Evolutionary conservation across 2,329 filamentous ascomycete species (phyloP).

Genomic region (Colletotrichum sojae): DNA sequence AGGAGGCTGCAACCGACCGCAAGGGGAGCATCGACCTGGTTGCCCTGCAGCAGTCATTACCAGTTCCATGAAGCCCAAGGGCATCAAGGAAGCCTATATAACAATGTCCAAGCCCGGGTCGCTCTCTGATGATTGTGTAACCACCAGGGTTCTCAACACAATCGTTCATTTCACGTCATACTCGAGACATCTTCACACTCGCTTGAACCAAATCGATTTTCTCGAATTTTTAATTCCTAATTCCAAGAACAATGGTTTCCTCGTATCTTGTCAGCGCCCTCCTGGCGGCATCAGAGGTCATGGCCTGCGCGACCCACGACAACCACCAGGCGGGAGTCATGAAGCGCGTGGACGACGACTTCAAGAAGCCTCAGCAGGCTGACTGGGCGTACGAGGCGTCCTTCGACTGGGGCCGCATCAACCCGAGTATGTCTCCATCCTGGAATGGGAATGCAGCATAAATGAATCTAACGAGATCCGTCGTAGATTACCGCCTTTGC

Average conservation of each 20-base stretch:
- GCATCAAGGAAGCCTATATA: neutral
- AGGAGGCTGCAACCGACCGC: neutral
- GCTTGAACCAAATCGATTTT: neutral
- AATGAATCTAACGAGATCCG: too few relatives aligned
- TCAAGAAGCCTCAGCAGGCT: neutral
- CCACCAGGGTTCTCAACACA: neutral
- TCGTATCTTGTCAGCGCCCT: neutral
- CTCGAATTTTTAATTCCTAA: neutral
- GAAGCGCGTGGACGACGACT: slow-evolving; percentile 13
- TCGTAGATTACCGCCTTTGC: slow-evolving; percentile 50
- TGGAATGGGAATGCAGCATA: neutral
- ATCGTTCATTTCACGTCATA: neutral
- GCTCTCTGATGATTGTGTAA: too few relatives aligned
- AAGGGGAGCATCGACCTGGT: neutral
- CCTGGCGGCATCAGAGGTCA: slow-evolving; percentile 2
- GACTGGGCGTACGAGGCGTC: slow-evolving; percentile 39
- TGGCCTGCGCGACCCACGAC: slow-evolving; percentile 25
- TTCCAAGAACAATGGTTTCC: neutral
- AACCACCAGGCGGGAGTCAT: slow-evolving; percentile 1
- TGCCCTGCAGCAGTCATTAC: neutral
- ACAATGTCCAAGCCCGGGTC: neutral
- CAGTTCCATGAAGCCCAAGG: neutral
- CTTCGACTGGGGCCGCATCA: slow-evolving; percentile 34
- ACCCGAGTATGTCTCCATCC: slow-evolving; percentile 15
- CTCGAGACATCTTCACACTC: neutral